Evolutionary conservation across 352 stramenopile genomes (phyloP), one percentile per base, ranked within the genome.

Genomic region (Phytopythium mirpurense): DNA sequence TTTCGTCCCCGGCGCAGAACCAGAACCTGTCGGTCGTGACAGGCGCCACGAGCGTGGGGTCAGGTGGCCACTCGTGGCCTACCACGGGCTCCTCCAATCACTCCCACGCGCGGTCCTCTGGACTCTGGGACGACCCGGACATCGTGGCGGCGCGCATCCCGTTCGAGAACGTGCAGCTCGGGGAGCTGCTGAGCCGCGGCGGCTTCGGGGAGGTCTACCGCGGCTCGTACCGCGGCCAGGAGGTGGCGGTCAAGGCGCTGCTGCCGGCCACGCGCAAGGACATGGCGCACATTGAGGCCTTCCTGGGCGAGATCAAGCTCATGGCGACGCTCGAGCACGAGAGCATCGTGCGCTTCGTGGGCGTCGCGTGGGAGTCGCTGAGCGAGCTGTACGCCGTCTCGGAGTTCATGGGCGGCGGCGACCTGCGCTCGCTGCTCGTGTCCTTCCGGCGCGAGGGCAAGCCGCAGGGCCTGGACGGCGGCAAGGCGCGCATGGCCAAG

Each of bases 391-490:
- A 65, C 42, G 66, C 60, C 15, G 50, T 82, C 24, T 70, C 66
- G 1, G 72, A 79, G 55, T 79, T 78, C 57, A 79, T 82, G 72
- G 64, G 70, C 38, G 52, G 60, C 15, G 63, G 68, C 7, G 71
- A 82, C 41, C 51, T 83, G 35, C 35, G 35, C 35, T 15, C 57
- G 18, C 35, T 79, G 21, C 54, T 83, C 12, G 36, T 61, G 6
- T 43, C 44, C 8, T 72, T 61, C 32, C 26, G 62, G 40, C 27
- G 53, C 15, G 31, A 37, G 14, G 31, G 43, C 32, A 54, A 63
- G 5, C 35, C 56, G 12, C 51, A 34, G 36, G 68, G 68, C 32
- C 69, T 78, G 26, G 59, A 51, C 36, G 26, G 44, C 3, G 53
- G 43, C 26, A 82, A 83, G 54, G 58, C 71, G n/a, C 62, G 60